phyloP scores from a whole-genome alignment of 257 asterid species.

The Lantana camara region DNA sequence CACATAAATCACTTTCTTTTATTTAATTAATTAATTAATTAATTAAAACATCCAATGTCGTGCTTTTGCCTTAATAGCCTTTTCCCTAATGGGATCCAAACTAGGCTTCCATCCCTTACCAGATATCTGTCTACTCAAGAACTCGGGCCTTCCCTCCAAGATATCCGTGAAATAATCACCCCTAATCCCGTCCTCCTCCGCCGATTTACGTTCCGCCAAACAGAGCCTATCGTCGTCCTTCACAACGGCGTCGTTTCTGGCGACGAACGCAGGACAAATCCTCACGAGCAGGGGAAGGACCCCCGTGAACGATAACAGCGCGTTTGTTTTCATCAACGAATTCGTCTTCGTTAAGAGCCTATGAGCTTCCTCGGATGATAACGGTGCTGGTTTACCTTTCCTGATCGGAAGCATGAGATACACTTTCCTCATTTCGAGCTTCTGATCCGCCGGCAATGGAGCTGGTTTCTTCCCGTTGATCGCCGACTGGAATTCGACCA shows the following conservation, averaged over 20 bases:
- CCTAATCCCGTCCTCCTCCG: constrained; percentile 9
- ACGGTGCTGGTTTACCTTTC: constrained; percentile 50
- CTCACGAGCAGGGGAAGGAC: constrained; percentile 64
- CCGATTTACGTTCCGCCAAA: constrained; percentile 21
- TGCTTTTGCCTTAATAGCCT: constrained; percentile 45
- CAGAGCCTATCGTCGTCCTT: constrained; percentile 11
- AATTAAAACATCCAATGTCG: constrained; percentile 55
- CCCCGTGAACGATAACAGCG: constrained; percentile 46
- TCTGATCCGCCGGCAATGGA: constrained; percentile 76
- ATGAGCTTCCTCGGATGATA: constrained; percentile 59
- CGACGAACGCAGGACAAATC: constrained; percentile 38
- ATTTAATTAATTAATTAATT: neutral
- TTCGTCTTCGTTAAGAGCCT: constrained; percentile 38
- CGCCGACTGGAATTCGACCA: constrained; percentile 56
- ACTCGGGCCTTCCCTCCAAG: constrained; percentile 72
- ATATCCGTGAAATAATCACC: constrained; percentile 47
- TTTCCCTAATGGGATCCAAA: constrained; percentile 80
- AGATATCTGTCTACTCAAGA: constrained; percentile 65
- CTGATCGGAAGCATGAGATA: constrained; percentile 65
- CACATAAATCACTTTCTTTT: neutral
- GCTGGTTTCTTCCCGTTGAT: constrained; percentile 34
- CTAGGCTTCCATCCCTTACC: constrained; percentile 95
- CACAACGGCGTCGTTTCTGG: constrained; percentile 27
- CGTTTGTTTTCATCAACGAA: constrained; percentile 43
- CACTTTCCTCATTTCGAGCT: constrained; percentile 58